phyloP scores from a whole-genome alignment of 2,329 filamentous ascomycete species.

The Fusarium sambucinum region DNA sequence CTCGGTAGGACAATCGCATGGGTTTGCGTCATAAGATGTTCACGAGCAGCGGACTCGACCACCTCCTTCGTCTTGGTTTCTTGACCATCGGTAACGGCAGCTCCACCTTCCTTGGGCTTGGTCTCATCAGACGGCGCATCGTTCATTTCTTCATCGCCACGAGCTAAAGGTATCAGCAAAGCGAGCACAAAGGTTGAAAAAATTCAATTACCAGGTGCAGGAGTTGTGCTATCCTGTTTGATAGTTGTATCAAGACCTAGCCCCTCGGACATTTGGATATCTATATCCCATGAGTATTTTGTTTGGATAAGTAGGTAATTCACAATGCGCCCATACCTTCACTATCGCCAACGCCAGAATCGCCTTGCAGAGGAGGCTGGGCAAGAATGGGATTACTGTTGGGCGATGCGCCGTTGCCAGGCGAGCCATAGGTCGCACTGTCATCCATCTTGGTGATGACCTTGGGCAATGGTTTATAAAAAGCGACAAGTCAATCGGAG shows the following conservation, averaged over 20 bases:
- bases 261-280: constrained; percentile 73
- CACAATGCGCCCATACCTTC: constrained; percentile 59
- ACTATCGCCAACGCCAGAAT: constrained; percentile 54
- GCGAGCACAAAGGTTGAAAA: constrained; percentile 73
- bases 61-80: constrained; percentile 81
- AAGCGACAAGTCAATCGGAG: constrained; percentile 34
- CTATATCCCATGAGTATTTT: constrained; percentile 54
- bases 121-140: constrained; percentile 68
- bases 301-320: not conserved
- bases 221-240: constrained; percentile 72
- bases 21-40: constrained; percentile 92
- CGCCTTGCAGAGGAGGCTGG: constrained; percentile 65
- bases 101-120: constrained; percentile 63
- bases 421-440: constrained; percentile 68
- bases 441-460: constrained; percentile 66
- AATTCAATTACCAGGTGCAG: constrained; percentile 66
- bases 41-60: constrained; percentile 86
- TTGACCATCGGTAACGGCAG: constrained; percentile 63
- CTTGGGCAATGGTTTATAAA: constrained; percentile 26
- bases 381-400: constrained; percentile 67
- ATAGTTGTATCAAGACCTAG: constrained; percentile 61
- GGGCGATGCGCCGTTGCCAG: constrained; percentile 67
- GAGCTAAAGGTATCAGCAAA: constrained; percentile 65
- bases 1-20: constrained; percentile 97
- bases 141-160: constrained; percentile 85